These are phyloP conservation scores for Colletotrichum lentis DNA, from an alignment of 2,329 filamentous ascomycete species.

Conservation along the genomic window DNA sequence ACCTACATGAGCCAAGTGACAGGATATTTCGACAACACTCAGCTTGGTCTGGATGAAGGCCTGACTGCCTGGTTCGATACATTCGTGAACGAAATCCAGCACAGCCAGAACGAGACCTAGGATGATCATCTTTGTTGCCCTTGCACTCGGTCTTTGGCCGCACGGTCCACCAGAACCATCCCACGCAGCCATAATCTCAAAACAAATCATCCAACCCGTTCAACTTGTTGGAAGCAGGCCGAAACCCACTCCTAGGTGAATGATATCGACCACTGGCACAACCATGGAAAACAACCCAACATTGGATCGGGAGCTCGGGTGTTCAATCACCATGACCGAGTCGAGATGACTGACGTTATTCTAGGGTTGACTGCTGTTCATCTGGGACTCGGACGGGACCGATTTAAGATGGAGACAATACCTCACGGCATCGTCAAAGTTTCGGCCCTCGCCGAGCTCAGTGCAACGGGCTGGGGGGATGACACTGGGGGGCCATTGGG, in stretches of 20 bases:
- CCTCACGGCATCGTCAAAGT: not conserved
- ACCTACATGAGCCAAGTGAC: constrained; percentile 37
- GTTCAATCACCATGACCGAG: not conserved
- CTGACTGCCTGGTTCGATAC: constrained; percentile 37
- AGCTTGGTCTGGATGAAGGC: constrained; percentile 36
- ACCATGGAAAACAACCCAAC: no score
- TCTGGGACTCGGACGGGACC: constrained; percentile 10
- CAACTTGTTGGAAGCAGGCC: not conserved
- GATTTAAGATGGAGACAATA: not conserved
- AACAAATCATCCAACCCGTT: not conserved
- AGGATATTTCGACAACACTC: constrained; percentile 34
- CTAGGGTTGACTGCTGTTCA: not conserved
- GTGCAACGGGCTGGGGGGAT: not conserved
- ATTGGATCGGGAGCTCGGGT: not conserved
- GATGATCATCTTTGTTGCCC: not conserved
- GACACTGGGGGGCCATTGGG: no score
- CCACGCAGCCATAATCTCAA: not conserved
- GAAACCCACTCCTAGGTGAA: not conserved
- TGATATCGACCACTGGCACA: not conserved
- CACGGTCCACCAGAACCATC: no score
- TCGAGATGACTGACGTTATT: not conserved
- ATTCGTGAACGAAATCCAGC: constrained; percentile 35
- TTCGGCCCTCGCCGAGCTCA: constrained; percentile 17
- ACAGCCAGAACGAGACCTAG: not conserved
- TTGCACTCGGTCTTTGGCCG: no score